Base-by-base conservation (phyloP, 805 yeast genomes). In the Yarrowia deformans region DNA sequence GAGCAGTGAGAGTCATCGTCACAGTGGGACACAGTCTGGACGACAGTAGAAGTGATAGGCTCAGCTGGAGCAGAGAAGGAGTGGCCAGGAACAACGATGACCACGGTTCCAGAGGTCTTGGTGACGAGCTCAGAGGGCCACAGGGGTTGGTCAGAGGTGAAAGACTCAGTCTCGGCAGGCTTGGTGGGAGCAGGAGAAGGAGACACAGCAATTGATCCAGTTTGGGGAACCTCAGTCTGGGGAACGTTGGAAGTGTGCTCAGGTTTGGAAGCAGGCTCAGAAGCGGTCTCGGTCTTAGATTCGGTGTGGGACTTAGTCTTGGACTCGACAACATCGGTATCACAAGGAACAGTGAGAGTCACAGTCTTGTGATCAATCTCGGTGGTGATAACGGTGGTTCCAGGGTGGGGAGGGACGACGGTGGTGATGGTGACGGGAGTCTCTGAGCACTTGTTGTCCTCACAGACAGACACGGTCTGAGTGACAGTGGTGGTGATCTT, bases 401-500 rank as follows among this genome's bases (percentile, higher is more conserved):
- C 8, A 12, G 67, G 54, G 67, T 60, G 45, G 19, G 67, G 42
- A n/a, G 67, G 67, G 23, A 60, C 67, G 13, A 43, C 50, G 16
- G 67, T 60, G 42, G 67, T 60, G 54, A 60, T 45, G 19, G 67
- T 60, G 19, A 60, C 54, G 48, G 67, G 50, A 13, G 67, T 43
- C 54, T 43, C 54, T 35, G 54, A 19, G 34, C 67, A 60, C 52
- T 43, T 43, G 54, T 45, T 34, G 35, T 60, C 52, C 19, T 60
- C 54, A 19, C 67, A 60, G 34, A 45, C 34, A 12, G 67, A 45
- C 1, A 60, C 54, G 8, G 67, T 60, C 54, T 45, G 67, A 35
- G 67, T 60, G 43, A 60, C 67, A 10, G 67, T 60, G 14, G 54
- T 60, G 67, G 50, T 60, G 35, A 60, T 45, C 63, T 56, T 56